Evolutionary conservation across 2,329 filamentous ascomycete species (phyloP).

Genomic region (Drechslerella stenobrocha): DNA sequence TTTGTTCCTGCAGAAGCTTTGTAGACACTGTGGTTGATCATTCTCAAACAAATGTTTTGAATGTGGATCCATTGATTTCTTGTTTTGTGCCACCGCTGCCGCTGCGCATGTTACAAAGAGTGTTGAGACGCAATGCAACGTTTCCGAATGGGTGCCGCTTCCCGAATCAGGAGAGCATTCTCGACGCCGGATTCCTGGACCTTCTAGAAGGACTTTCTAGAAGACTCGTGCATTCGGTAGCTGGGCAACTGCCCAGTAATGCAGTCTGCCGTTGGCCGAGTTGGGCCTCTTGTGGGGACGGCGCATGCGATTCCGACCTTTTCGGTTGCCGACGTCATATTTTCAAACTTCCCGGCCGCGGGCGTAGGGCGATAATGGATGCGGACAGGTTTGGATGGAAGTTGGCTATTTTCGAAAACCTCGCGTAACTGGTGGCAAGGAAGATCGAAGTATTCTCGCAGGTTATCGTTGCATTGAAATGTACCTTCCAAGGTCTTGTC

Average conservation of each 20-base stretch:
- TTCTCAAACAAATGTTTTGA: constrained; percentile 8
- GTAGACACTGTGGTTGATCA: background rate
- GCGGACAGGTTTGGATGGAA: constrained; percentile 1
- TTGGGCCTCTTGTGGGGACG: background rate
- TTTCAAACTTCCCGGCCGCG: background rate
- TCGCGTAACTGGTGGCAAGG: constrained; percentile 34
- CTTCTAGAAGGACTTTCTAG: constrained; percentile 4
- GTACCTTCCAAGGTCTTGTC: constrained; percentile 24
- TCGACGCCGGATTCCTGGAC: background rate
- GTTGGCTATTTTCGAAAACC: constrained; percentile 27
- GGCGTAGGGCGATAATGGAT: background rate
- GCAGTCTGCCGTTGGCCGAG: constrained; percentile 1
- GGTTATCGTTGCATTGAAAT: background rate
- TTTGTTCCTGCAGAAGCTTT: background rate
- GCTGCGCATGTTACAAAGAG: constrained; percentile 6
- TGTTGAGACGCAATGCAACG: constrained; percentile 6
- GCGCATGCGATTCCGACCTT: background rate
- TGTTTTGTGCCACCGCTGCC: constrained; percentile 1
- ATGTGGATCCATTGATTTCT: background rate
- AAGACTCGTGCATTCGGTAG: background rate
- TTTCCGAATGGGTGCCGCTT: constrained; percentile 4
- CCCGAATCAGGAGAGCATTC: constrained; percentile 7
- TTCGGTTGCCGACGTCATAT: background rate
- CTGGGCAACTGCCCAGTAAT: background rate
- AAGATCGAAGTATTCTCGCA: constrained; percentile 11